Evolutionary conservation across 2,329 filamentous ascomycete species (phyloP), one percentile per base, ranked within the genome.

Genomic region (Aspergillus pseudoviridinutans): DNA sequence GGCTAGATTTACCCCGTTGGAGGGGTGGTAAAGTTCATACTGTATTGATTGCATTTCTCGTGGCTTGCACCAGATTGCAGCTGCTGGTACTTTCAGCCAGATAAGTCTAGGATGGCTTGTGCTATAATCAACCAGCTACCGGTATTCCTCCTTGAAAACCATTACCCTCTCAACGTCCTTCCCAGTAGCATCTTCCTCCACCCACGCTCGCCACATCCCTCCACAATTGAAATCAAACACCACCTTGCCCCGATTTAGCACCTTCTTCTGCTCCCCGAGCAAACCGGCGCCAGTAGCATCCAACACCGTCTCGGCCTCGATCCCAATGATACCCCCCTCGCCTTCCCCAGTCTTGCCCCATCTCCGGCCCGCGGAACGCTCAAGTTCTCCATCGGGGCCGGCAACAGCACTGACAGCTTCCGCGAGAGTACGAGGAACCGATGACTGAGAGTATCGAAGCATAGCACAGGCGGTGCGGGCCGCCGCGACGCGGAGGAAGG

Each of bases 151-250:
- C 55, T 68, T 70, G 56, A 79, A 79, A 1, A 78, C 77, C 76
- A 78, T 78, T 14, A 78, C 71, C 50, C 64, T 68, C 60, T 78
- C 74, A 24, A 64, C 53, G 12, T 75, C 70, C 35, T 63, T 61
- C 4, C 68, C 71, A 61, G 68, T 53, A 10, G 55, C 63, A 24
- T 70, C 67, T 50, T 76, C 72, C 56, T 83, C 79, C 52, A 80
- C 76, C 76, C 88, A 93, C 0, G 90, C 91, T 22, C 91, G 82
- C 68, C 92, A 94, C 89, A 96, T 92, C 0, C 92, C 92, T 4
- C 87, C 89, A 65, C 89, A 94, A 70, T 96, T 96, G 71, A 87
- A 92, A 65, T 92, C 89, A 71, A 87, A 88, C 17, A 92, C 76
- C 5, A 95, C 80, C 53, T 82, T 79, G 0, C 78, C 77, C 28